Evolutionary conservation across 495 filamentous ascomycete genomes (phyloP), one percentile per base, ranked within the genome.

Genomic region (Apiosordaria backusii): DNA sequence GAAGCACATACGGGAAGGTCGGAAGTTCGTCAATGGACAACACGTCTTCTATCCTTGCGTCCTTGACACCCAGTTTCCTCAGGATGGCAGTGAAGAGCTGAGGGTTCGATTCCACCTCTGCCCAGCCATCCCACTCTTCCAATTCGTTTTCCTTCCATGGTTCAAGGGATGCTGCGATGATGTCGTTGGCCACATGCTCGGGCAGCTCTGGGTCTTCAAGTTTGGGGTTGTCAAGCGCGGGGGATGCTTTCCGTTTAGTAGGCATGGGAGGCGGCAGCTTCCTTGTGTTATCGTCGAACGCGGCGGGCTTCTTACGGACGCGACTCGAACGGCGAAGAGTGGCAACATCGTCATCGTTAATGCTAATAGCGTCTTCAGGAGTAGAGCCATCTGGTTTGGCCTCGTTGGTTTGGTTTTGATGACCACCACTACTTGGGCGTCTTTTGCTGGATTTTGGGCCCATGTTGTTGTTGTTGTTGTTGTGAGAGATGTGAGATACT

Each of bases 51-150:
- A 96, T 85, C 68, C 87, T 88, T 29, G 92, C 87, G 26, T 87
- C 87, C 52, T 83, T 80, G 22, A 93, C 88, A 16, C 91, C 92
- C 62, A 96, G 88, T 25, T 90, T 86, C 23, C 82, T 82, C 22
- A 99, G 83, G 79, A 97, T 93, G 29, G 87, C 85, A 70, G 90
- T 93, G 82, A 97, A 97, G 50, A 92, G 84, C 29, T 86, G 88
- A 2, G 95, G 95, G 63, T 99, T 93, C 0, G 92, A 96, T 75
- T 97, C 92, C 50, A 97, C 82, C 72, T 97, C 93, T 57, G 88
- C 89, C 83, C 92, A 99, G 24, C 92, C 92, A 1, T 70, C 71
- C 77, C 83, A 85, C 29, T 78, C 78, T 15, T 73, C 68, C 7
- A 75, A 76, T 62, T 86, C 83, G 50, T 82, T 70, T 7, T 68